A percentile compares a stretch with the other conserved stretches of the same genome.
phyloP scores from a whole-genome alignment of 805 yeast species.

The Candida tibetensis region DNA sequence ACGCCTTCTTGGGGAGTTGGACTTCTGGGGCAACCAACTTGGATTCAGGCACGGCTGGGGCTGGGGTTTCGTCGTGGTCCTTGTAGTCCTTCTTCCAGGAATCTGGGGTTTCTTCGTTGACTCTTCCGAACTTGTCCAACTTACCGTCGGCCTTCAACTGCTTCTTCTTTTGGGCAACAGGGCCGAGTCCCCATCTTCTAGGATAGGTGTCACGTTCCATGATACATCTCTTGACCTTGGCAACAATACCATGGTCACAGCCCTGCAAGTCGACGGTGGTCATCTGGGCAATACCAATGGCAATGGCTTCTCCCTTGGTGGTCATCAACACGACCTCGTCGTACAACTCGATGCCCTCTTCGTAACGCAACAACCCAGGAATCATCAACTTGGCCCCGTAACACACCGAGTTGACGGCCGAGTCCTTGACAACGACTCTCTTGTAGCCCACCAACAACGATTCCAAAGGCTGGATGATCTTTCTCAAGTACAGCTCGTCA shows the following conservation, averaged over 20 bases:
- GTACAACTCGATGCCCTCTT: constrained; percentile 93
- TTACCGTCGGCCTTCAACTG: constrained; percentile 96
- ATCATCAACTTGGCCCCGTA: constrained; percentile 99
- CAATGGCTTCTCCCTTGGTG: constrained; percentile 99
- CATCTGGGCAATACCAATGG: constrained; percentile 98
- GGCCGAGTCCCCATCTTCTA: constrained; percentile 99
- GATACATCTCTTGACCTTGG: constrained; percentile 97
- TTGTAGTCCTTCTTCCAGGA: constrained; percentile 86
- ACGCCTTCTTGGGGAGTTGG: constrained; percentile 49
- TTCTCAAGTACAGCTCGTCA: constrained; percentile 93
- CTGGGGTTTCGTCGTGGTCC: constrained; percentile 58
- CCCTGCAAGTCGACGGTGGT: constrained; percentile 93
- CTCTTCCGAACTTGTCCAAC: constrained; percentile 92
- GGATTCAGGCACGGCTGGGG: constrained; percentile 57
- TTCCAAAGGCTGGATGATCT: constrained; percentile 92
- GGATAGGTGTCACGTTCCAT: constrained; percentile 99
- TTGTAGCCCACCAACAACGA: constrained; percentile 91
- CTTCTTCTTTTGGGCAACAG: constrained; percentile 97
- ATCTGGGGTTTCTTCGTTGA: constrained; percentile 90
- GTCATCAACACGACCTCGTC: constrained; percentile 98
- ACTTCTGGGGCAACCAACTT: constrained; percentile 47
- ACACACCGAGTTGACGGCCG: constrained; percentile 97
- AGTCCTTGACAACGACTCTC: constrained; percentile 89
- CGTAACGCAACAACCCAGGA: constrained; percentile 96
- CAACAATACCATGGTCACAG: constrained; percentile 98